phyloP scores from a whole-genome alignment of 2,329 filamentous ascomycete genomes.

The Cordyceps tenuipes region DNA sequence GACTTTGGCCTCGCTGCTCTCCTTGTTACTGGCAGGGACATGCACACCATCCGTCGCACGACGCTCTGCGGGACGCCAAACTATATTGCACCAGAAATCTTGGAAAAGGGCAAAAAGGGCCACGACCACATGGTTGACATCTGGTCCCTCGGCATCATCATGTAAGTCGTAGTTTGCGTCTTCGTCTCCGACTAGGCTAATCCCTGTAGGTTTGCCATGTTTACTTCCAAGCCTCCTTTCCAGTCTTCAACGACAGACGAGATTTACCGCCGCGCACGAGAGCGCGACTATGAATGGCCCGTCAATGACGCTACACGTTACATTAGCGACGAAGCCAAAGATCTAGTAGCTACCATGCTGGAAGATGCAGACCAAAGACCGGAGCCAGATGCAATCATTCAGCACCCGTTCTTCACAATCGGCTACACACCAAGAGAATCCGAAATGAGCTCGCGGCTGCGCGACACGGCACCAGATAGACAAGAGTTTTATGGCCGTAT shows the following conservation, averaged over 20 bases:
- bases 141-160: constrained; percentile 96
- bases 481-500: constrained; percentile 50
- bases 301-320: constrained; percentile 57
- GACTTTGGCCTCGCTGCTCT: constrained; percentile 94
- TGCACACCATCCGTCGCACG: constrained; percentile 73
- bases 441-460: constrained; percentile 51
- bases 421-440: constrained; percentile 60
- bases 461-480: constrained; percentile 48
- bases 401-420: constrained; percentile 70
- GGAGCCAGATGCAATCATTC: constrained; percentile 67
- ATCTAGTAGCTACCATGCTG: constrained; percentile 68
- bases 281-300: constrained; percentile 75
- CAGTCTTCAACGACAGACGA: constrained; percentile 85
- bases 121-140: constrained; percentile 98
- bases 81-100: constrained; percentile 93
- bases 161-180: constrained; percentile 44
- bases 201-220: constrained; percentile 71
- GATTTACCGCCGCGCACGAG: constrained; percentile 64
- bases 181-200: background rate
- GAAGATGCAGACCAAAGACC: constrained; percentile 68
- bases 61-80: constrained; percentile 97
- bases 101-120: constrained; percentile 87
- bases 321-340: constrained; percentile 68
- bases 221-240: constrained; percentile 92
- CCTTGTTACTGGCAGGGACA: constrained; percentile 83